Base-by-base conservation (phyloP, 495 filamentous ascomycete species). In the Daldinia vernicosa region DNA sequence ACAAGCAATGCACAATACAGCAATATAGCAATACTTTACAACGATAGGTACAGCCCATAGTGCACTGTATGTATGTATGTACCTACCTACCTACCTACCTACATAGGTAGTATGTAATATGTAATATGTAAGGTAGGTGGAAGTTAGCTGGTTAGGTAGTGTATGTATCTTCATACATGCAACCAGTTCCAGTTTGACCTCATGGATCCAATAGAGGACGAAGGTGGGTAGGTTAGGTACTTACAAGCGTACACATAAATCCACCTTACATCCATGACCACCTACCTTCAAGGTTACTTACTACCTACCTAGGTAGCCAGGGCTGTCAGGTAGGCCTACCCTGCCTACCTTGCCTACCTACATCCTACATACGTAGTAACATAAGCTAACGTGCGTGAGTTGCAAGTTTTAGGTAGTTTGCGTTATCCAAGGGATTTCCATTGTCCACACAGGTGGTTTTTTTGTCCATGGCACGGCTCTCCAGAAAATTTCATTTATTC, bases 371-470 rank as follows among this genome's bases (percentile, higher is more conserved):
- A 58, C 40, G 17, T 52, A 28, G n/a, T 55, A 60, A 47, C 69
- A 67, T 68, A 63, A 64, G 64, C 69, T 72, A 72, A 64, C 69
- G 61, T 72, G 60, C 32, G 64, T 65, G 63, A 68, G 69, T 68
- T 68, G 64, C 69, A 61, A 72, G 63, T 63, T 71, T 67, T 71
- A 71, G 69, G 69, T 71, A 67, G 69, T 71, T 71, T 71, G 69
- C 59, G 53, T 68, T 65, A 64, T 72, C 53, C 60, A 72, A 72
- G 69, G 69, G 59, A 63, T 63, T 60, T 43, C 64, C 64, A 67
- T 63, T 60, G 64, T 67, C 69, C 63, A 66, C 45, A 45, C 35
- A 55, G 35, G 53, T n/a, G n/a, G n/a, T n/a, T 28, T 40, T 60
- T 60, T 67, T 60, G 17, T 58, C 33, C 24, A 66, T 40, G 28